These are phyloP conservation scores for Allomyces arbusculus DNA, from an alignment of 192 early-diverging fungal genomes.

Conservation along the genomic window DNA sequence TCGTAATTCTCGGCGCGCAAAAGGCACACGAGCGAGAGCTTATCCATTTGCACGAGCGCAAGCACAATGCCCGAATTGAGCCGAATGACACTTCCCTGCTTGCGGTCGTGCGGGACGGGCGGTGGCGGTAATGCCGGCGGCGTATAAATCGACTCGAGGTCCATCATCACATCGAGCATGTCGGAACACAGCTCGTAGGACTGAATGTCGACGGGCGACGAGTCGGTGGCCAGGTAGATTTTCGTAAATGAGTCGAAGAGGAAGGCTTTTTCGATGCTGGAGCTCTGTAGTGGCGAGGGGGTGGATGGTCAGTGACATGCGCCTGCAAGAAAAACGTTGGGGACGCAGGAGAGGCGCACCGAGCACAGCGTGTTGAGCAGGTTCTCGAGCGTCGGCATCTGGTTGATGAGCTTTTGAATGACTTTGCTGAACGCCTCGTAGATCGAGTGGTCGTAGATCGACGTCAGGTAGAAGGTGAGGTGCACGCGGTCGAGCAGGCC, in stretches of 20 bases:
- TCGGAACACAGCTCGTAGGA: constrained; percentile 83
- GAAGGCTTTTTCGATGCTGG: constrained; percentile 90
- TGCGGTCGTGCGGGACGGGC: constrained; percentile 8
- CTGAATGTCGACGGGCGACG: constrained; percentile 70
- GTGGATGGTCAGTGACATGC: not conserved
- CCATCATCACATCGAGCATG: constrained; percentile 82
- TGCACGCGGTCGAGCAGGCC: constrained; percentile 51
- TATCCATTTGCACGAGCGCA: constrained; percentile 53
- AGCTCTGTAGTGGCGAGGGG: constrained; percentile 34
- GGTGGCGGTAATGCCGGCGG: constrained; percentile 5
- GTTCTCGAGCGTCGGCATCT: constrained; percentile 68
- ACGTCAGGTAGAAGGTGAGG: constrained; percentile 68
- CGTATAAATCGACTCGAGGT: constrained; percentile 59
- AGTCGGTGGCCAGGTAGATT: constrained; percentile 87
- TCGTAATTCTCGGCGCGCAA: constrained; percentile 64
- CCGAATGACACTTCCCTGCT: constrained; percentile 38
- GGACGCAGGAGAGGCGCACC: constrained; percentile 27
- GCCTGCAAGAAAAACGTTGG: not conserved
- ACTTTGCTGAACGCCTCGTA: constrained; percentile 90
- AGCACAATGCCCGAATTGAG: constrained; percentile 61
- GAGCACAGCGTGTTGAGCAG: constrained; percentile 81
- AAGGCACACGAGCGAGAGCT: constrained; percentile 58
- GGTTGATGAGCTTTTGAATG: constrained; percentile 70
- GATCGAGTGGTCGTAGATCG: constrained; percentile 84
- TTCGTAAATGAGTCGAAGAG: constrained; percentile 75